phyloP scores from a whole-genome alignment of 768 basidiomycete genomes.

The Xerocomellus intermedius region DNA sequence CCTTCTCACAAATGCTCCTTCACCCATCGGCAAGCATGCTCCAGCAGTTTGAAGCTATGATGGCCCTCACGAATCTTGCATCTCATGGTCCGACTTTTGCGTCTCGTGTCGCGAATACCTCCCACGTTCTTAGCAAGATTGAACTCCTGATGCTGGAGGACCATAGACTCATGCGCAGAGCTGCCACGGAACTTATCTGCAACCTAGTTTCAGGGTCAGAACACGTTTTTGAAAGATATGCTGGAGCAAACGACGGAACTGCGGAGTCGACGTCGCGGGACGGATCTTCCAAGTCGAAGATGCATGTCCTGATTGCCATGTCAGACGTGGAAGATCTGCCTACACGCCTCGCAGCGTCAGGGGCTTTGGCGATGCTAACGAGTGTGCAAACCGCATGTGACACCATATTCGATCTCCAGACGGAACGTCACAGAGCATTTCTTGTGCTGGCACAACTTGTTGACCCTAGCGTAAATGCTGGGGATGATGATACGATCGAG shows the following conservation, averaged over 20 bases:
- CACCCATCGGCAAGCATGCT: constrained; percentile 68
- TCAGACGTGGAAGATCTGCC: constrained; percentile 82
- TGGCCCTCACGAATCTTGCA: constrained; percentile 95
- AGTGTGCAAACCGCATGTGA: constrained; percentile 58
- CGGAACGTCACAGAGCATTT: constrained; percentile 62
- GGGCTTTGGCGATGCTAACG: constrained; percentile 82
- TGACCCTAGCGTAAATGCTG: constrained; percentile 48
- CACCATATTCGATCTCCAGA: constrained; percentile 61
- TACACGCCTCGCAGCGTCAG: constrained; percentile 88
- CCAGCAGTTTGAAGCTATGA: constrained; percentile 88
- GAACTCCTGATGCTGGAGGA: constrained; percentile 82
- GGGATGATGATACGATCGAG: constrained; percentile 35
- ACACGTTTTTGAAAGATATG: constrained; percentile 71
- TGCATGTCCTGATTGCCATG: constrained; percentile 82
- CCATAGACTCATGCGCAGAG: constrained; percentile 77
- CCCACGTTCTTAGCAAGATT: constrained; percentile 60
- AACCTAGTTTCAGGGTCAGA: constrained; percentile 84
- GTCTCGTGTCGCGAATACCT: constrained; percentile 59
- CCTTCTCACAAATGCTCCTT: constrained; percentile 70
- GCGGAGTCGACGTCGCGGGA: constrained; percentile 44
- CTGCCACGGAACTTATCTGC: constrained; percentile 88
- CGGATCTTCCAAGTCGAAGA: constrained; percentile 48
- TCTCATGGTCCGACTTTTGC: constrained; percentile 69
- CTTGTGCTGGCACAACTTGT: constrained; percentile 65
- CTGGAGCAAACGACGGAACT: constrained; percentile 37